A percentile compares a stretch with the other conserved stretches of the same genome.
Evolutionary conservation across 2,329 filamentous ascomycete species (phyloP).

Genomic region (Fusarium domesticum): DNA sequence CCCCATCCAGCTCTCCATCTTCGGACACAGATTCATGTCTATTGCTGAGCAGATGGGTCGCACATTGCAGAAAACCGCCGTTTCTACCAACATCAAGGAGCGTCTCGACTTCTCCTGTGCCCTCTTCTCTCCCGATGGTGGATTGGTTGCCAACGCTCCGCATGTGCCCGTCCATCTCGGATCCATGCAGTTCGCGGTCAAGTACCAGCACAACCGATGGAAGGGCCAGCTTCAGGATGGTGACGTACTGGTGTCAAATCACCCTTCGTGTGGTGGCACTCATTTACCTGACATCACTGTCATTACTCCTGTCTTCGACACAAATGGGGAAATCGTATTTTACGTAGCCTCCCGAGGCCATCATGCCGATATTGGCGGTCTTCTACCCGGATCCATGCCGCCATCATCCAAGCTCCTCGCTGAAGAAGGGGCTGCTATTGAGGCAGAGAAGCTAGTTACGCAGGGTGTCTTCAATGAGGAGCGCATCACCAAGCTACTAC

Average conservation of each 20-base stretch:
- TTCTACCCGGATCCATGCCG: conserved; percentile 79
- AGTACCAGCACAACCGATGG: conserved; percentile 68
- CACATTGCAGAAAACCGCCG: conserved; percentile 74
- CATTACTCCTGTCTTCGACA: conserved; percentile 57
- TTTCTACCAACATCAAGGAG: conserved; percentile 78
- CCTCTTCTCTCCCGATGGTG: conserved; percentile 70
- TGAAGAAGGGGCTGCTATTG: conserved; percentile 64
- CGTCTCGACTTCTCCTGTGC: conserved; percentile 79
- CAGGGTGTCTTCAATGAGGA: conserved; percentile 77
- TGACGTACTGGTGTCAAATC: conserved; percentile 39
- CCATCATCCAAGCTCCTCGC: conserved; percentile 65
- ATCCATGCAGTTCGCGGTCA: conserved; percentile 76
- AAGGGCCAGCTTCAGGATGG: conserved; percentile 39
- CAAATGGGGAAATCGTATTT: conserved; percentile 34
- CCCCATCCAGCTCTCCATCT: conserved; percentile 72
- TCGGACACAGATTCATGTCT: conserved; percentile 78
- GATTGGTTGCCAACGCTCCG: conserved; percentile 71
- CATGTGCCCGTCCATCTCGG: conserved; percentile 75
- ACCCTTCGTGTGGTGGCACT: conserved; percentile 35
- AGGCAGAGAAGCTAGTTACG: conserved; percentile 68
- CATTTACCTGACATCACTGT: conserved; percentile 43
- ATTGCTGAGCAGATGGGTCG: conserved; percentile 83
- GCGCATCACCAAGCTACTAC: conserved; percentile 67
- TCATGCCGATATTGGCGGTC: conserved; percentile 62
- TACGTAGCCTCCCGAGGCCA: conserved; percentile 32